phyloP scores from a whole-genome alignment of 2,329 filamentous ascomycete genomes.

The Scedosporium boydii region DNA sequence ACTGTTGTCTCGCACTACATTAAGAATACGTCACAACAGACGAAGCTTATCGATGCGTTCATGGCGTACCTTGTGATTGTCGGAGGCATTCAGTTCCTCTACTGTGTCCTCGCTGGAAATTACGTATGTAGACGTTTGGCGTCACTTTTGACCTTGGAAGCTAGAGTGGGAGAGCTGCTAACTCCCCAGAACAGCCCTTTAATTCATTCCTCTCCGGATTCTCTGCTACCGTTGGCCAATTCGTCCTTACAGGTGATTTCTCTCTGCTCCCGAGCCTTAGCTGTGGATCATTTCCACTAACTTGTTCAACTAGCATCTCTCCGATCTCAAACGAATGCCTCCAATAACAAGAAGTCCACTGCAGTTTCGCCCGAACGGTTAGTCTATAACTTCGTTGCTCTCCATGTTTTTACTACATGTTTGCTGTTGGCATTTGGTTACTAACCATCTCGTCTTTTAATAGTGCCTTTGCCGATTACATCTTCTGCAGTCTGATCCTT shows the following conservation, averaged over 20 bases:
- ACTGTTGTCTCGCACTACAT: constrained; percentile 73
- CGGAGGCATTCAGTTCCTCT: constrained; percentile 84
- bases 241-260: constrained; percentile 74
- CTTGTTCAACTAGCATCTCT: constrained; percentile 45
- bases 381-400: constrained; percentile 10
- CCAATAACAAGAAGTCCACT: constrained; percentile 71
- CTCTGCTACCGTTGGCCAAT: constrained; percentile 88
- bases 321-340: constrained; percentile 82
- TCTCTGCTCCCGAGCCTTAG: background rate
- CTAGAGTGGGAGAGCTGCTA: constrained; percentile 9
- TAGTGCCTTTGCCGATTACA: constrained; percentile 91
- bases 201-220: constrained; percentile 98
- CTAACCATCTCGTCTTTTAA: constrained; percentile 1
- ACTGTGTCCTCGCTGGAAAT: constrained; percentile 86
- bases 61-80: constrained; percentile 79
- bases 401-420: background rate
- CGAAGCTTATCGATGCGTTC: constrained; percentile 85
- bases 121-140: constrained; percentile 56
- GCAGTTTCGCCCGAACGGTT: constrained; percentile 74
- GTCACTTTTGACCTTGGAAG: background rate
- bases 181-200: constrained; percentile 62
- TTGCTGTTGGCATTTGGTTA: background rate
- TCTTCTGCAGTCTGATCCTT: constrained; percentile 88
- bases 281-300: background rate
- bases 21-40: constrained; percentile 75